Evolutionary conservation across 2,329 filamentous ascomycete species (phyloP), one percentile per base, ranked within the genome.

Genomic region (Verticillium zaregamsianum): DNA sequence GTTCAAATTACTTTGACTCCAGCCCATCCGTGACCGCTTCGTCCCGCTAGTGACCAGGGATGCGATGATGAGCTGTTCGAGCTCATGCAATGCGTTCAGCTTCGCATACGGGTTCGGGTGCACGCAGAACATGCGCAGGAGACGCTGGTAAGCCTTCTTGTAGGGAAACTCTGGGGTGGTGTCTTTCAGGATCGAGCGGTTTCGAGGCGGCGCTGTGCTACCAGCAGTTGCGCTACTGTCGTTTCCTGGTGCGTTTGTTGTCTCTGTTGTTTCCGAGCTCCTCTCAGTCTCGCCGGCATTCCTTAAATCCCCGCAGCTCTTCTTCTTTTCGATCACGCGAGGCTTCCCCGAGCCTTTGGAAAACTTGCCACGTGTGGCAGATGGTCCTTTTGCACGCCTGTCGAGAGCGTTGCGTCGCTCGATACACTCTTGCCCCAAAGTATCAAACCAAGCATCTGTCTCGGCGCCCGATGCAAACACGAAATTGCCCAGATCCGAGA

Each of bases 401-500:
- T 86, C 80, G 35, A 83, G 74, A 3, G 82, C 80, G 58, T 88
- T 84, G 56, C 83, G 85, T 31, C 86, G 80, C 45, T 88, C 85
- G 59, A 88, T 86, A 70, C 86, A 89, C 66, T 89, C 80, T 67
- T 89, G 84, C 3, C 87, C 86, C 7, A 93, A 74, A 15, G 85
- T 85, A 59, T 85, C 82, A 67, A 97, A 95, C 90, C 94, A 97
- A 3, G 82, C 82, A 73, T 98, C 95, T 0, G 94, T 98, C 77
- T 99, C 95, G 52, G 93, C 96, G 3, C 95, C 95, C 58, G 86
- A 86, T n/a, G 88, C 87, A 74, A 96, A 95, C 1, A 97, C 89
- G 33, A 92, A 85, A 49, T 89, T 93, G 6, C 93, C 93, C 4
- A 98, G 81, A 72, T 99, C 95, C 58, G 94, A 98, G 31, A 98